Evolutionary conservation across 306 rosid genomes (phyloP), one percentile per base, ranked within the genome.

Genomic region (Vigna mungo): DNA sequence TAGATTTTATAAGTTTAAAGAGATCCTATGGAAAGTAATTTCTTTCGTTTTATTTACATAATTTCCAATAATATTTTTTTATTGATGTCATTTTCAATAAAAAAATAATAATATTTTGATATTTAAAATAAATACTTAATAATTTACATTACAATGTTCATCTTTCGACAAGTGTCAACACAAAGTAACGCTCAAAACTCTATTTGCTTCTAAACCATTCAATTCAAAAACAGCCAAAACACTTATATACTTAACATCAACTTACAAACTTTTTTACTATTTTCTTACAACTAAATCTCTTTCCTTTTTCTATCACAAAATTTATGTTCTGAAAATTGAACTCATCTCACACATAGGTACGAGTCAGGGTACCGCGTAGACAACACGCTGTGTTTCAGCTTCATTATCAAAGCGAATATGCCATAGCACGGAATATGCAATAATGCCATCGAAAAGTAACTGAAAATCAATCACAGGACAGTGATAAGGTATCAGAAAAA

Each of bases 341-440:
- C 7, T 84, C 78, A 89, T 60, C 82, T 87, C 60, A 74, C 27
- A 72, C 97, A 86, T 78, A 77, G 91, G 78, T 87, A 89, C 2
- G 99, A 85, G 68, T 85, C 75, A 1, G 96, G 90, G 84, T 63
- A 92, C 76, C 87, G 69, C 23, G 86, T 84, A 2, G 96, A 95
- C 48, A 87, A 71, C 63, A 90, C 72, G 17, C 72, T 81, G 88
- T 90, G 96, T 75, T 95, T 95, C 79, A 95, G 81, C 93, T 86
- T 95, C 85, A 92, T 88, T 43, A 95, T 62, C 81, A 95, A 90
- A 71, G 79, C 82, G 61, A 91, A 88, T 84, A 92, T 76, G 69
- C 99, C 93, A 68, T 92, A 95, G 91, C 99, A 95, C 8, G 98
- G 99, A 83, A 92, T 79, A 76, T 90, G 99, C 89, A 95, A 76